A percentile compares a stretch with the other conserved stretches of the same genome.
Evolutionary conservation across 208 protist genomes (phyloP).

Genomic region (Leishmania major): DNA sequence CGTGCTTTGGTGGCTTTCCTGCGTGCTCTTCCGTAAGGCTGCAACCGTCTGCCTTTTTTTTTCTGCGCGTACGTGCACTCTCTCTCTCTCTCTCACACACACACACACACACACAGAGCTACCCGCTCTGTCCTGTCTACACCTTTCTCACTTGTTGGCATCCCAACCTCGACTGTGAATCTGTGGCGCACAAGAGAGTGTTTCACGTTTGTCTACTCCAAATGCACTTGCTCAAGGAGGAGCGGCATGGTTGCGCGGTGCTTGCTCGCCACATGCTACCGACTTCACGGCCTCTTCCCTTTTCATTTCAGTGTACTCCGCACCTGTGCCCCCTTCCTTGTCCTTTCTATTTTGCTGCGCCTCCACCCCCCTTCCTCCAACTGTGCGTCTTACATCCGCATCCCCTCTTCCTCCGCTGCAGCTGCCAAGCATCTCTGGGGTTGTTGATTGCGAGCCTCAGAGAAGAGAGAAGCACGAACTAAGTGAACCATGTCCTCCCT

Average conservation of each 20-base stretch:
- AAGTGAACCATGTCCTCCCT: slow-evolving; percentile 18
- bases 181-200: background rate
- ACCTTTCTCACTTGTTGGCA: background rate
- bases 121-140: background rate
- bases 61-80: background rate
- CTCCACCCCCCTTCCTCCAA: background rate
- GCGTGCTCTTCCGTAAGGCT: background rate
- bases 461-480: background rate
- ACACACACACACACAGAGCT: background rate
- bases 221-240: background rate
- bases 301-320: background rate
- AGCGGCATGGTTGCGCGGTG: background rate
- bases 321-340: background rate
- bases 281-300: background rate
- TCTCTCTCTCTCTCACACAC: background rate
- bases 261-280: background rate
- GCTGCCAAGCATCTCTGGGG: background rate
- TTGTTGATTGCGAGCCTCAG: background rate
- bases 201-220: background rate
- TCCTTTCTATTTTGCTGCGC: background rate
- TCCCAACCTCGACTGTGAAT: too few species aligned
- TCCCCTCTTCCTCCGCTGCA: background rate
- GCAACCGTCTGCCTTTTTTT: background rate
- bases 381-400: background rate
- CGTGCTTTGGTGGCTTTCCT: background rate